Base-by-base conservation (phyloP, 106 monocot species). In the Acorus calamus region DNA sequence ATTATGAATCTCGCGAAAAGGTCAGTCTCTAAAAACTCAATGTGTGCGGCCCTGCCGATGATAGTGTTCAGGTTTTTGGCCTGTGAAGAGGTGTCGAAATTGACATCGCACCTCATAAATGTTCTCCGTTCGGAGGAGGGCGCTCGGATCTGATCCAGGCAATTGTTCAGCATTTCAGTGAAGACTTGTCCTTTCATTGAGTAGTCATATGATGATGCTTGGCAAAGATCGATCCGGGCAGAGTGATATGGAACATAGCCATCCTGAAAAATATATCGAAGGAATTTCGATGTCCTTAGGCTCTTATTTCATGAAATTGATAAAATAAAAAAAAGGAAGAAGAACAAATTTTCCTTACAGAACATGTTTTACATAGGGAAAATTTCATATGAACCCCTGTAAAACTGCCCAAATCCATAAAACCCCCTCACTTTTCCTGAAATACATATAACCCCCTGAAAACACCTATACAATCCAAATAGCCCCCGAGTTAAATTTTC, bases 231-330 rank as follows among this genome's bases (percentile, higher is more conserved):
- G 4, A 96, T 87, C 75, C 96, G 77, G 10, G 96, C 96, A 13
- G 96, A 96, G 78, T 96, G 96, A 64, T 87, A 87, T 2, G 96
- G 96, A 64, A 96, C 96, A 72, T 96, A 91, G 7, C 96, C 96
- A 77, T 96, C 90, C 96, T 96, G 75, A 10, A 52, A 3, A 53
- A 47, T 28, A 28, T 28, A 28, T 28, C 0, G 28, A 28, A 28
- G 28, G 28, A 1, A 28, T 28, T 28, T 28, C 28, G 1, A 28
- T 28, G 28, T 28, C 0, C 28, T 28, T 28, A n/a, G 28, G 28
- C 28, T 28, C 28, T 28, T 28, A 28, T 28, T 28, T 28, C 28
- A 28, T 28, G 28, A 28, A 28, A 28, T 28, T 28, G 28, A 28
- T 0, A 28, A 28, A 28, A 28, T 0, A 28, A 28, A 28, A 28